Conservation (phyloP, 1,139 yeast species). For the Scheffersomyces illinoinensis region DNA sequence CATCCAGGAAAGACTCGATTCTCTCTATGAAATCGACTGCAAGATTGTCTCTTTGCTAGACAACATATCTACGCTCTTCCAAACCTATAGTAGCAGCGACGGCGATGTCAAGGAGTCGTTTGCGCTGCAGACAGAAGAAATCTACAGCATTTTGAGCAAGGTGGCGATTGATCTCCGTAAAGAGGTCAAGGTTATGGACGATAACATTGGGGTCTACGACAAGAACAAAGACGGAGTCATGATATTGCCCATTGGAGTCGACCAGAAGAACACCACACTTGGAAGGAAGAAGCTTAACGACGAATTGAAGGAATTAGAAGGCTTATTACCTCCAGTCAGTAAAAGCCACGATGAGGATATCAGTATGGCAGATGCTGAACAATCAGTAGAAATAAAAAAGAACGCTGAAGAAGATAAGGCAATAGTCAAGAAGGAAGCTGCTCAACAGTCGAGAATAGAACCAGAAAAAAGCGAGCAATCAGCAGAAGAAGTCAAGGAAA, state of each 20-base stretch:
- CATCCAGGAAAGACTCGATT: slow-evolving; percentile 47
- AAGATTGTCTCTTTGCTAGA: slow-evolving; percentile 47
- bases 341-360: background rate
- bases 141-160: slow-evolving; percentile 35
- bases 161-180: slow-evolving; percentile 52
- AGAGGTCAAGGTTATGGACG: slow-evolving; percentile 60
- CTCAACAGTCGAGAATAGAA: background rate
- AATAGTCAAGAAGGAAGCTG: background rate
- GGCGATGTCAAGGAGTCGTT: slow-evolving; percentile 17
- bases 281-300: slow-evolving; percentile 50
- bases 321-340: slow-evolving; percentile 12
- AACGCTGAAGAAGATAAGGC: background rate
- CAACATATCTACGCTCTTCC: slow-evolving; percentile 37
- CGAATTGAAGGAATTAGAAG: slow-evolving; percentile 31
- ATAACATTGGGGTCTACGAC: slow-evolving; percentile 51
- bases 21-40: slow-evolving; percentile 44
- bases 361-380: background rate
- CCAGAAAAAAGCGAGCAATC: background rate
- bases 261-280: slow-evolving; percentile 60
- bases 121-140: slow-evolving; percentile 29
- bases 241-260: slow-evolving; percentile 60
- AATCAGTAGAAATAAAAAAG: background rate
- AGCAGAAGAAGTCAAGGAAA: slow-evolving; percentile 1
- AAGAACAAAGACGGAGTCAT: slow-evolving; percentile 48
- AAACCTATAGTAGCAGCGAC: slow-evolving; percentile 32